Evolutionary conservation across 768 basidiomycete species (phyloP).

Genomic region (Polyporus arcularius): DNA sequence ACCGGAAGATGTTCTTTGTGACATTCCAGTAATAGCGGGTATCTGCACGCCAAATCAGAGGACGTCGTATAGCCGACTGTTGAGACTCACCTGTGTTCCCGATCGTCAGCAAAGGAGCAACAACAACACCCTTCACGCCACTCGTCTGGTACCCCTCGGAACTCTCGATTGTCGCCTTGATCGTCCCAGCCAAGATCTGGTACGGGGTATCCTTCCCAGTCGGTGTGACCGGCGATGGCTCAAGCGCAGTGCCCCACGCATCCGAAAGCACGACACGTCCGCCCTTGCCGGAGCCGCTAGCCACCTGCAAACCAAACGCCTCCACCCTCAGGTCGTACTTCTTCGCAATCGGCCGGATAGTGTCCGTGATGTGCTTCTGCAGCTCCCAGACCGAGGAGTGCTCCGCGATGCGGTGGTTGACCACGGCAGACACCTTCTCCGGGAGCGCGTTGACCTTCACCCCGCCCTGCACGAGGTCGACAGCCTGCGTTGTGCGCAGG

Average conservation of each 20-base stretch:
- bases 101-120: conserved; percentile 17
- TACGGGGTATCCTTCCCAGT: conserved; percentile 30
- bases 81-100: conserved; percentile 29
- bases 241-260: conserved; percentile 50
- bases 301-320: conserved; percentile 52
- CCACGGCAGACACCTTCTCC: conserved; percentile 65
- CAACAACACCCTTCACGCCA: conserved; percentile 14
- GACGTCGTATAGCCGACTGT: neutral
- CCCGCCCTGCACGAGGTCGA: conserved; percentile 54
- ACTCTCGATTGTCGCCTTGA: conserved; percentile 22
- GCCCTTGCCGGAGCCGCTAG: conserved; percentile 31
- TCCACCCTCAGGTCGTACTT: conserved; percentile 60
- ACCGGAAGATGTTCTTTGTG: conserved; percentile 68
- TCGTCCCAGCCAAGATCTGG: conserved; percentile 36
- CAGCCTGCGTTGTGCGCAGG: conserved; percentile 75
- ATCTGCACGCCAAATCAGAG: conserved; percentile 30
- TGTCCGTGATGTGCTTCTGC: conserved; percentile 44
- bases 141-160: conserved; percentile 5
- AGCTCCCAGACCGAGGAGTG: conserved; percentile 39
- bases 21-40: conserved; percentile 48
- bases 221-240: conserved; percentile 68
- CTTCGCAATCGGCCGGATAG: conserved; percentile 65
- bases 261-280: conserved; percentile 55
- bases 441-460: conserved; percentile 70
- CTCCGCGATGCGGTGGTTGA: conserved; percentile 69